phyloP scores from a whole-genome alignment of 768 basidiomycete genomes.

The Amanita thiersii region DNA sequence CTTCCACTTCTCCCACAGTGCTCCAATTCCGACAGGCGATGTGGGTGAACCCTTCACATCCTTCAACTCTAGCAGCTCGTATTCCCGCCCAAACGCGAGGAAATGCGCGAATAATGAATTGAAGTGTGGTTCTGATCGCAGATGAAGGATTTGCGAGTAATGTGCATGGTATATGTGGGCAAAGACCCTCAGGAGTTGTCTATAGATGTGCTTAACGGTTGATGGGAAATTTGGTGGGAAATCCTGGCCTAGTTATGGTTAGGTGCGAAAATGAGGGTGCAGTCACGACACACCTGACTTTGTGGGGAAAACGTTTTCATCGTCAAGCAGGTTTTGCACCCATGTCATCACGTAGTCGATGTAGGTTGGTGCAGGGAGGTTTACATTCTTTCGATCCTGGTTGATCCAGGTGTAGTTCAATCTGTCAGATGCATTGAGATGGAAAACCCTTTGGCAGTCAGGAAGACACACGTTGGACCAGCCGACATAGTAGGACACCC shows the following conservation, averaged over 20 bases:
- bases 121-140: slow-evolving; percentile 92
- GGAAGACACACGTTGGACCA: slow-evolving; percentile 63
- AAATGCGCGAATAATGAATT: slow-evolving; percentile 98
- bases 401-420: slow-evolving; percentile 99
- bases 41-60: slow-evolving; percentile 71
- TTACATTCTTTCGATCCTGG: slow-evolving; percentile 84
- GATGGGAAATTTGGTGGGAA: slow-evolving; percentile 86
- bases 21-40: slow-evolving; percentile 63
- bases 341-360: slow-evolving; percentile 99
- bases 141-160: slow-evolving; percentile 85
- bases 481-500: slow-evolving; percentile 93
- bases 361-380: slow-evolving; percentile 91
- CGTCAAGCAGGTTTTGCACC: slow-evolving; percentile 93
- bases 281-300: slow-evolving; percentile 69
- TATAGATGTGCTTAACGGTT: slow-evolving; percentile 91
- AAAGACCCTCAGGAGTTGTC: slow-evolving; percentile 93
- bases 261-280: slow-evolving; percentile 51
- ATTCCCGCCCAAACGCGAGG: slow-evolving; percentile 92
- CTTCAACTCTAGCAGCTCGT: slow-evolving; percentile 84
- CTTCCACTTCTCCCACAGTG: slow-evolving; percentile 84
- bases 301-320: slow-evolving; percentile 89
- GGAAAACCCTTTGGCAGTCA: not conserved
- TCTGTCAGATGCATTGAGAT: slow-evolving; percentile 28
- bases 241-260: slow-evolving; percentile 57
- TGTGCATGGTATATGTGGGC: slow-evolving; percentile 98